Evolutionary conservation across 768 basidiomycete species (phyloP).

Genomic region (Russula sp.): DNA sequence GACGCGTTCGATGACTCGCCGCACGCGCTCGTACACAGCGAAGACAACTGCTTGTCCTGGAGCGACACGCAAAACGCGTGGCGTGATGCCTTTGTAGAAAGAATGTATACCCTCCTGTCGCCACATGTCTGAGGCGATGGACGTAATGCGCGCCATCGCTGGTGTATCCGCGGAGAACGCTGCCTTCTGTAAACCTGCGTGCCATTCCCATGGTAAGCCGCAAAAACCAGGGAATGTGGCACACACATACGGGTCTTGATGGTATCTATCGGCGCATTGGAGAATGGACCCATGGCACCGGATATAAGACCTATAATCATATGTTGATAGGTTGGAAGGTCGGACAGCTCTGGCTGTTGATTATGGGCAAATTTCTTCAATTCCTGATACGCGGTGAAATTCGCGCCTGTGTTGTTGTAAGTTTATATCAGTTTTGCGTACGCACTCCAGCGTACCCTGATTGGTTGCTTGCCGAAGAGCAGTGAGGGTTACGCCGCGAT

Average conservation of each 20-base stretch:
- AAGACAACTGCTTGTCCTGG: slow-evolving; percentile 97
- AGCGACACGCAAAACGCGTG: slow-evolving; percentile 90
- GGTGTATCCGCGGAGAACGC: slow-evolving; percentile 64
- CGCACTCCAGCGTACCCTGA: slow-evolving; percentile 51
- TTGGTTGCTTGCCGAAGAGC: slow-evolving; percentile 96
- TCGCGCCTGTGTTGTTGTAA: slow-evolving; percentile 53
- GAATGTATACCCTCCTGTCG: slow-evolving; percentile 76
- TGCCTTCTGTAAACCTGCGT: slow-evolving; percentile 76
- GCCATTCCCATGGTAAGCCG: background rate
- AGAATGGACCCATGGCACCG: slow-evolving; percentile 97
- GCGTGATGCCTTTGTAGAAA: slow-evolving; percentile 99
- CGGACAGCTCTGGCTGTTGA: slow-evolving; percentile 67
- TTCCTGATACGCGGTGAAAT: slow-evolving; percentile 98
- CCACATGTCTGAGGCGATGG: slow-evolving; percentile 92
- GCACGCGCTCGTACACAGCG: slow-evolving; percentile 91
- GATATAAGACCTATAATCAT: slow-evolving; percentile 93
- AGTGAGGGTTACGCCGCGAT: slow-evolving; percentile 89
- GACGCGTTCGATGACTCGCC: slow-evolving; percentile 62
- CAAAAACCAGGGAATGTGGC: background rate
- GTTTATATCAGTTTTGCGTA: background rate
- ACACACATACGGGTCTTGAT: slow-evolving; percentile 80
- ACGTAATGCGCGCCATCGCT: slow-evolving; percentile 69
- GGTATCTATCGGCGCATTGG: slow-evolving; percentile 92
- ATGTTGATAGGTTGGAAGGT: slow-evolving; percentile 91
- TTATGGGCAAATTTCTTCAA: slow-evolving; percentile 77